Base-by-base conservation (phyloP, 73 alveolate genomes). In the Paramecium sexaurelia region DNA sequence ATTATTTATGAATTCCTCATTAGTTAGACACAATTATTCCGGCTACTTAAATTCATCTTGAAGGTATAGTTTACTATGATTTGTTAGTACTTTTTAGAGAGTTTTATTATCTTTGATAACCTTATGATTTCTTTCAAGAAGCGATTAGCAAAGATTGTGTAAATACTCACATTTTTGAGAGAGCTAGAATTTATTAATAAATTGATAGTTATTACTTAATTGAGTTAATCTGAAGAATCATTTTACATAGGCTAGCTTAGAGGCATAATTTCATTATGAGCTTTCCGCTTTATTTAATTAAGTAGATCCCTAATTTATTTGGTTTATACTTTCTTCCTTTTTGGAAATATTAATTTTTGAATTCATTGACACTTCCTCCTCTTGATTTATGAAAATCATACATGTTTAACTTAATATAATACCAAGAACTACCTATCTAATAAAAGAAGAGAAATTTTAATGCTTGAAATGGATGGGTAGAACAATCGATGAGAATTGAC, bases 381-480 rank as follows among this genome's bases (percentile, higher is more conserved):
- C 75, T 66, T 17, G 69, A 69, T 41, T 88, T 88, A 47, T 88
- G 94, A 71, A 88, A 88, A 56, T 88, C 94, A 9, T 88, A 69
- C 94, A 88, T 88, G 29, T 88, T 88, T 35, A 88, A 68, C 94
- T 88, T 15, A 71, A 27, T 71, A 2, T 15, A 13, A 35, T 71
- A 71, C 7, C 17, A 11, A 71, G 32, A 27, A 36, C 17, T 71
- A 71, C 86, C 86, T 32, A 26, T 20, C 91, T 75, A 37, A 88
- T 82, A 27, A 69, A 88, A 0, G 94, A 88, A 27, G 94, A 75
- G 51, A 41, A 88, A 37, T 88, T 88, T 13, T 36, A 56, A 39
- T 88, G 94, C 55, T 88, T 88, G 66, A 88, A 88, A 45, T 88
- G 73, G 82, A 35, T 67, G 43, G 94, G 87, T 40, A 88, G 90